Evolutionary conservation across 257 asterid genomes (phyloP).

Genomic region (Solanum neorickii): DNA sequence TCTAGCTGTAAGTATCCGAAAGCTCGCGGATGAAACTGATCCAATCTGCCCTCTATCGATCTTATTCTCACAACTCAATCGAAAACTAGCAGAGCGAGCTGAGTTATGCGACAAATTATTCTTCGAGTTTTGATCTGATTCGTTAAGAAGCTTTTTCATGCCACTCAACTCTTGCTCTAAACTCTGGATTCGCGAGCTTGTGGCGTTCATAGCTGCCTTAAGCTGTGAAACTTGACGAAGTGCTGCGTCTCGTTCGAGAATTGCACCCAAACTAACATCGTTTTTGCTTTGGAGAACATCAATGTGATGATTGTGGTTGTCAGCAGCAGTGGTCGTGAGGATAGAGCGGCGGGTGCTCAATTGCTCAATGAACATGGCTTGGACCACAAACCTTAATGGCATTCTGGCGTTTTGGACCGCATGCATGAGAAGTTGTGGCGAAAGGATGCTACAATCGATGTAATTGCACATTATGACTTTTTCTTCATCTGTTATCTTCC

Average conservation of each 20-base stretch:
- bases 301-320: conserved; percentile 3
- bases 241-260: conserved; percentile 64
- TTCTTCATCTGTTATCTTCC: conserved; percentile 35
- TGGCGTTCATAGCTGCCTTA: conserved; percentile 48
- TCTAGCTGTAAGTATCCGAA: conserved; percentile 13
- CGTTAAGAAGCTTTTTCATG: conserved; percentile 36
- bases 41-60: conserved; percentile 53
- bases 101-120: conserved; percentile 7
- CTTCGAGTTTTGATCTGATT: conserved; percentile 12
- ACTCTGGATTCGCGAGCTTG: conserved; percentile 45
- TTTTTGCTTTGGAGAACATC: not conserved
- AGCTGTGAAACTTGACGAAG: conserved; percentile 58
- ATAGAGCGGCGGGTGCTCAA: conserved; percentile 71
- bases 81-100: conserved; percentile 48
- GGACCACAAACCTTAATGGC: conserved; percentile 81
- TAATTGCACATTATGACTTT: conserved; percentile 58
- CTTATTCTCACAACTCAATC: conserved; percentile 39
- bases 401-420: conserved; percentile 79
- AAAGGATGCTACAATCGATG: conserved; percentile 61
- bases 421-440: conserved; percentile 57
- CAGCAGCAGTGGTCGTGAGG: conserved; percentile 28
- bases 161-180: conserved; percentile 55
- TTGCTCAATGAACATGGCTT: conserved; percentile 95
- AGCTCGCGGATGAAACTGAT: conserved; percentile 48
- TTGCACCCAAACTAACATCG: conserved; percentile 46